phyloP scores from a whole-genome alignment of 768 basidiomycete genomes.

The Mycena amicta region DNA sequence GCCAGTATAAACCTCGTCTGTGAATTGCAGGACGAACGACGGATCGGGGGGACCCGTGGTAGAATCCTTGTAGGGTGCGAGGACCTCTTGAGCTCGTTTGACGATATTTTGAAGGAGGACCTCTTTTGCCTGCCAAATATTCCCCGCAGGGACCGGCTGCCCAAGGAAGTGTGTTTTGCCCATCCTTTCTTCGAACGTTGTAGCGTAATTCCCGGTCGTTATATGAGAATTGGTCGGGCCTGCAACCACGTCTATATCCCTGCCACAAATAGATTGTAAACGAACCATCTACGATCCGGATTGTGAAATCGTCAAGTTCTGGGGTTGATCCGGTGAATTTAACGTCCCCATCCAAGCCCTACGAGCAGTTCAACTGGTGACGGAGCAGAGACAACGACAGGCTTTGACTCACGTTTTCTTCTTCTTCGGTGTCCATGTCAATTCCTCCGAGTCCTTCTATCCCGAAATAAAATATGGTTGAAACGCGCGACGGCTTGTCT shows the following conservation, averaged over 20 bases:
- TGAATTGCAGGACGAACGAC: constrained; percentile 73
- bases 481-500: constrained; percentile 62
- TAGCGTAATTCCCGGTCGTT: constrained; percentile 55
- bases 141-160: constrained; percentile 57
- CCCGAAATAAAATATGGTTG: constrained; percentile 85
- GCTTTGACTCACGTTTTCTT: constrained; percentile 62
- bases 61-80: constrained; percentile 57
- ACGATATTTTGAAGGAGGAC: constrained; percentile 62
- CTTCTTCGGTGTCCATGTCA: constrained; percentile 76
- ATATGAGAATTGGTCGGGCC: constrained; percentile 61
- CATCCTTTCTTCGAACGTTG: constrained; percentile 59
- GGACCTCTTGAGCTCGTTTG: constrained; percentile 54
- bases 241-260: constrained; percentile 30
- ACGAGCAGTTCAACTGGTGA: constrained; percentile 12
- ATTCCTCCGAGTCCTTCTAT: constrained; percentile 85
- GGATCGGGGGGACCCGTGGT: constrained; percentile 66
- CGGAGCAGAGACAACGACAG: background rate
- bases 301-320: constrained; percentile 79
- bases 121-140: constrained; percentile 87
- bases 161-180: constrained; percentile 77
- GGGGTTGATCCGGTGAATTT: constrained; percentile 73
- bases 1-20: constrained; percentile 69
- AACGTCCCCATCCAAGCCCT: constrained; percentile 78
- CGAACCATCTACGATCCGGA: constrained; percentile 79
- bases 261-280: background rate